phyloP scores from a whole-genome alignment of 257 asterid genomes.

The Primulina eburnea region DNA sequence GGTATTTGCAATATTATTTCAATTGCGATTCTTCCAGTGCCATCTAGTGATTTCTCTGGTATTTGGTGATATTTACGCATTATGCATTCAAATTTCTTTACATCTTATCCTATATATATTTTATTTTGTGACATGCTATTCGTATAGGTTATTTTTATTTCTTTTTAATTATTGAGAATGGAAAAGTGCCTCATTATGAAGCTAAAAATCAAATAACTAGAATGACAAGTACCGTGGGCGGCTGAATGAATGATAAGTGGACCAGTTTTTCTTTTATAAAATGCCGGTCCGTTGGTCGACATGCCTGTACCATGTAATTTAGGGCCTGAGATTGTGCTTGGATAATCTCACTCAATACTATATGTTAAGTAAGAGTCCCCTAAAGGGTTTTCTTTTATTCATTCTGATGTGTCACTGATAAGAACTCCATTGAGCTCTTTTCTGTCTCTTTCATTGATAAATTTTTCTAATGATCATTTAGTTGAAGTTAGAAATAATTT shows the following conservation, averaged over 20 bases:
- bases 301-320: too few relatives aligned
- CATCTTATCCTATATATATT: neutral
- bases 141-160: neutral
- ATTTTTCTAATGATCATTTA: too few relatives aligned
- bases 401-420: too few relatives aligned
- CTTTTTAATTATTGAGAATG: neutral
- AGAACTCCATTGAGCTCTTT: neutral
- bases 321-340: too few relatives aligned
- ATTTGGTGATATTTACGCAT: neutral
- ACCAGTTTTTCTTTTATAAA: neutral
- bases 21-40: neutral
- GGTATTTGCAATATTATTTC: neutral
- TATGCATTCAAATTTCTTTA: neutral
- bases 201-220: conserved; percentile 6
- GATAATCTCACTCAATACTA: too few relatives aligned
- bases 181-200: neutral
- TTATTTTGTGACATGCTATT: neutral
- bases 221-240: neutral
- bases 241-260: neutral
- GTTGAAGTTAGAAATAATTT: neutral
- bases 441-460: too few relatives aligned
- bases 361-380: too few relatives aligned
- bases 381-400: too few relatives aligned
- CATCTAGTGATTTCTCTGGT: conserved; percentile 10
- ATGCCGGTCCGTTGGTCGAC: neutral